A percentile compares a stretch with the other conserved stretches of the same genome.
These are phyloP conservation scores for Xanthoceras sorbifolium DNA, from an alignment of 345 rosid species.

Conservation along the genomic window DNA sequence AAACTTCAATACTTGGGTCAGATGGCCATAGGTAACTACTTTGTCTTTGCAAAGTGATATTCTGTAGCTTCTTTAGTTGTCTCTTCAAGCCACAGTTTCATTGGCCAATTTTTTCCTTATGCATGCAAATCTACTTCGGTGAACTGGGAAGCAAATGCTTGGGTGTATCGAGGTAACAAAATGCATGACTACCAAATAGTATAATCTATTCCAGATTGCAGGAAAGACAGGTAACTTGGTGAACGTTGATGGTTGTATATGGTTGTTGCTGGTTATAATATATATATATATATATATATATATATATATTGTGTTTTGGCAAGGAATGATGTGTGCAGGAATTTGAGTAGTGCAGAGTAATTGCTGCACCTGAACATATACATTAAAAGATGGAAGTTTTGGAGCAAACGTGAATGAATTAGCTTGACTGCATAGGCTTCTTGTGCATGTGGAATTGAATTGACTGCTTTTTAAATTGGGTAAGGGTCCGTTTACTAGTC, in stretches of 20 bases:
- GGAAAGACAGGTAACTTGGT: slow-evolving; percentile 27
- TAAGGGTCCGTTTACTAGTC: too few relatives aligned
- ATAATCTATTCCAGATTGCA: slow-evolving; percentile 29
- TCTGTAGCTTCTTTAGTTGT: slow-evolving; percentile 16
- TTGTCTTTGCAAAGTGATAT: slow-evolving; percentile 20
- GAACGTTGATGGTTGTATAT: slow-evolving; percentile 14
- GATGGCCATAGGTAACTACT: slow-evolving; percentile 36
- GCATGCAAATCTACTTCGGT: slow-evolving; percentile 28
- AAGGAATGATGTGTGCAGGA: slow-evolving; percentile 10
- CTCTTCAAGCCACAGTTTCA: slow-evolving; percentile 19
- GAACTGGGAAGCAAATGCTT: slow-evolving; percentile 22
- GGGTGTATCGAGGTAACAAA: slow-evolving; percentile 35
- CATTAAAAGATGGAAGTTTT: neutral
- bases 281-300: too few relatives aligned
- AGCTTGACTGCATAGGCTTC: too few relatives aligned
- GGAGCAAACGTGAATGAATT: neutral
- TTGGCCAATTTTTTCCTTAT: slow-evolving; percentile 9
- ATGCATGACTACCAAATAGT: slow-evolving; percentile 15
- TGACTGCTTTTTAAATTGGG: too few relatives aligned
- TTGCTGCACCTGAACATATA: neutral
- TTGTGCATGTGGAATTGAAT: too few relatives aligned
- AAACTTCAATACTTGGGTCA: slow-evolving; percentile 23
- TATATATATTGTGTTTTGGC: neutral
- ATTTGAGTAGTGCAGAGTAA: too few relatives aligned
- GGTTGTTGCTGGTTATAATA: neutral